Base-by-base conservation (phyloP, 257 asterid genomes). In the Jacaranda mimosifolia region DNA sequence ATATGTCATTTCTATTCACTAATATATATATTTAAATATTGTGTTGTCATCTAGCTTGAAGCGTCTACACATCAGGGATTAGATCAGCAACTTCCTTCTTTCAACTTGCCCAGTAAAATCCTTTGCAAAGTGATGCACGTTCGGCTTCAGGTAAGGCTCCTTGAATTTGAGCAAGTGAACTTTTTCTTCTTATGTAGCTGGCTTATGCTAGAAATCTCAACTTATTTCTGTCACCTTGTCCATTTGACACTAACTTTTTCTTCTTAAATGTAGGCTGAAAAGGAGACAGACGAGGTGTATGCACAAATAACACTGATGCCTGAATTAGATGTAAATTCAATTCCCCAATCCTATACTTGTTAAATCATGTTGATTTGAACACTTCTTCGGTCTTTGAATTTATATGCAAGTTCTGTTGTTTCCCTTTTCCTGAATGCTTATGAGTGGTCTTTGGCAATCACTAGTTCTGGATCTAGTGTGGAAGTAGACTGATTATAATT, bases 41-140 rank as follows among this genome's bases (percentile, higher is more conserved):
- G 17, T 80, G 8, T 81, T 51, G 55, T 77, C 48, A 68, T 82
- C 68, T 90, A 96, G 99, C 97, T 96, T 35, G 99, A 96, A 87
- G 99, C 99, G 62, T 93, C 98, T 36, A 96, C 91, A n/a, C 88
- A 89, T 84, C 97, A 93, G 83, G 96, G 92, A 46, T 75, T 87
- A 78, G 98, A 93, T 79, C 99, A 90, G 62, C 96, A 91, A 65
- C 96, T 96, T 80, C 99, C 97, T 82, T 91, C 91, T 5, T 93
- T 96, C 83, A 70, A 93, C 82, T 87, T 95, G 76, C 97, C 98
- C 59, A 84, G 93, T 77, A 93, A 96, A 87, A 93, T 96, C 76
- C 91, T 96, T 64, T 93, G 99, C 92, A 91, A 87, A 86, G 98
- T 96, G 87, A 80, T 96, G 94, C 78, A 91, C 77, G 91, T 93